These are phyloP conservation scores for Rhododendron simsii DNA, from an alignment of 148 eudicot species.

Conservation along the genomic window DNA sequence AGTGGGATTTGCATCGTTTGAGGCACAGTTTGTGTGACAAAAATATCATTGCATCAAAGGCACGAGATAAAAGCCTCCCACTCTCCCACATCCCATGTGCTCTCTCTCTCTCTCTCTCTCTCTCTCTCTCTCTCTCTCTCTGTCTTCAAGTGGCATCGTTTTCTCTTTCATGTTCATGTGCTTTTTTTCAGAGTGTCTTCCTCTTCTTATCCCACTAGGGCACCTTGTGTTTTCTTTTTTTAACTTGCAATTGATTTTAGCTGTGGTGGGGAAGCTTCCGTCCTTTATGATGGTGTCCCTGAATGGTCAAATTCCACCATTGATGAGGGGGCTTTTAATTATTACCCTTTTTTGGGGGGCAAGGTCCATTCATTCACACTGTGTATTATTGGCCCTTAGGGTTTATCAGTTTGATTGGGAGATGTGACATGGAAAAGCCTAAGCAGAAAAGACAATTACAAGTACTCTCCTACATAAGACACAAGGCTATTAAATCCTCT, in stretches of 20 bases:
- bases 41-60: slow-evolving; percentile 19
- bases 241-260: not conserved
- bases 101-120: not conserved
- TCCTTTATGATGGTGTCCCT: slow-evolving; percentile 12
- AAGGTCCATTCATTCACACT: not conserved
- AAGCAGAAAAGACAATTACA: not conserved
- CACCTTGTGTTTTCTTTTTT: not conserved
- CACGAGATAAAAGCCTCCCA: slow-evolving; percentile 21
- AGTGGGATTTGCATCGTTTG: slow-evolving; percentile 12
- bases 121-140: not conserved
- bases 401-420: not conserved
- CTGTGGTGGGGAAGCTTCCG: not conserved
- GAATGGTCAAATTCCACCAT: slow-evolving; percentile 15
- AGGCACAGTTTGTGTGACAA: slow-evolving; percentile 14
- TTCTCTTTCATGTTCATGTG: not conserved
- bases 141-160: not conserved
- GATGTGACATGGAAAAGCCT: not conserved
- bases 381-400: not conserved
- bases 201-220: not conserved
- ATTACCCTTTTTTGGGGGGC: slow-evolving; percentile 1
- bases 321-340: not conserved
- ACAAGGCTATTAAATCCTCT: no score
- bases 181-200: not conserved
- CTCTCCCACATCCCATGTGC: slow-evolving; percentile 12
- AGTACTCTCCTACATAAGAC: no score